Evolutionary conservation across 805 yeast genomes (phyloP).

Genomic region (Saturnispora silvae): DNA sequence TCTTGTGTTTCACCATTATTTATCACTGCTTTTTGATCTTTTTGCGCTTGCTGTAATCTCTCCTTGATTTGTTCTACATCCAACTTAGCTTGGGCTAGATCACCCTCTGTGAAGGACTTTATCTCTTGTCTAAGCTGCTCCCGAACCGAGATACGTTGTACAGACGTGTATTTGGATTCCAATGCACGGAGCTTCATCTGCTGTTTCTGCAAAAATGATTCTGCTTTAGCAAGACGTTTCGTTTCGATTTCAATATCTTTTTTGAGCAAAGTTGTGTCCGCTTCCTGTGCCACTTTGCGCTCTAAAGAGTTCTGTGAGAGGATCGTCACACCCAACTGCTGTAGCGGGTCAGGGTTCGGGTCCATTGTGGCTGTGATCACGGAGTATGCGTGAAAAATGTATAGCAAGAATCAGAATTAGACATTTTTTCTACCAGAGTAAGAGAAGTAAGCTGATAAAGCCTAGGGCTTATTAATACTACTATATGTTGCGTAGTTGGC

Average conservation of each 20-base stretch:
- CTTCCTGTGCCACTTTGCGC: slow-evolving; percentile 54
- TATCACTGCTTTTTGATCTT: neutral
- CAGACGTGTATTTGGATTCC: slow-evolving; percentile 36
- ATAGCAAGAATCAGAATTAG: too few relatives aligned
- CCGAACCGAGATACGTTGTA: slow-evolving; percentile 45
- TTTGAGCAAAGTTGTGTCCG: slow-evolving; percentile 47
- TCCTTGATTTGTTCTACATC: slow-evolving; percentile 55
- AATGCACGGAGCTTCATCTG: slow-evolving; percentile 36
- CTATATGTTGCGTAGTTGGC: too few relatives aligned
- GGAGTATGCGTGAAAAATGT: too few relatives aligned
- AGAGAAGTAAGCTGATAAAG: too few relatives aligned
- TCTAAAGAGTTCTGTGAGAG: slow-evolving; percentile 81
- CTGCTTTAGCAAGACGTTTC: slow-evolving; percentile 63
- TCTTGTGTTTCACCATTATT: slow-evolving; percentile 8
- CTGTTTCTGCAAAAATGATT: slow-evolving; percentile 34
- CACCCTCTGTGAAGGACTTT: slow-evolving; percentile 35
- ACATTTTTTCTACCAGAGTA: too few relatives aligned
- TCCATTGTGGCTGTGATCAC: too few relatives aligned
- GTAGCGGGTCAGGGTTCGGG: slow-evolving; percentile 15
- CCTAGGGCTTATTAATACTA: too few relatives aligned
- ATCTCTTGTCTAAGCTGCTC: slow-evolving; percentile 46
- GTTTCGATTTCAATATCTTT: slow-evolving; percentile 66
- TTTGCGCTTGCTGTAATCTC: slow-evolving; percentile 26
- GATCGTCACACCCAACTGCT: slow-evolving; percentile 41
- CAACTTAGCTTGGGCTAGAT: slow-evolving; percentile 39